Conservation (phyloP, 495 filamentous ascomycete genomes). For the Aspergillus nidulans region DNA sequence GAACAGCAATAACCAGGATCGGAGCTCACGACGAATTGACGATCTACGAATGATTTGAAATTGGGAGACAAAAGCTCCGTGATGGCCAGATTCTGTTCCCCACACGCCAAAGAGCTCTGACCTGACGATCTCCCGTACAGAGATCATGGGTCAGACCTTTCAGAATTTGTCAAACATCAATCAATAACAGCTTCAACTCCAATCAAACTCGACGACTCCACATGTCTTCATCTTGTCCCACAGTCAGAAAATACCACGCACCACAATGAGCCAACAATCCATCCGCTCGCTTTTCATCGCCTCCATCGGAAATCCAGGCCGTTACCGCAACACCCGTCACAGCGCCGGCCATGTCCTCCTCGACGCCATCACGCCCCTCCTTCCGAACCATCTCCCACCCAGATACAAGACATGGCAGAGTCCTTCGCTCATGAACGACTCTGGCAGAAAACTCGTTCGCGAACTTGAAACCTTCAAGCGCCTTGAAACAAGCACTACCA, state of each 20-base stretch:
- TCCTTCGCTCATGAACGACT: slow-evolving; percentile 72
- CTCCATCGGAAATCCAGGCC: slow-evolving; percentile 65
- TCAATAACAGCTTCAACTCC: not conserved
- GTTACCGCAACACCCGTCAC: slow-evolving; percentile 70
- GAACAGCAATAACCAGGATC: not conserved
- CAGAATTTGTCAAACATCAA: not conserved
- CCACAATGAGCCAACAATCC: not conserved
- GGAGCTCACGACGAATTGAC: no score
- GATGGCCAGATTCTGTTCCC: slow-evolving; percentile 2
- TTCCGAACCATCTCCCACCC: slow-evolving; percentile 42
- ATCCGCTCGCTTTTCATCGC: slow-evolving; percentile 56
- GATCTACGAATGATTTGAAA: no score
- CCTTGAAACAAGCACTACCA: not conserved
- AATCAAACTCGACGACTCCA: no score
- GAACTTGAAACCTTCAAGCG: slow-evolving; percentile 29
- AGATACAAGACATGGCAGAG: slow-evolving; percentile 66
- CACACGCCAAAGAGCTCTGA: slow-evolving; percentile 11
- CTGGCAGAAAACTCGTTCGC: slow-evolving; percentile 46
- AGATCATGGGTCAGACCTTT: not conserved
- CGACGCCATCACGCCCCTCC: slow-evolving; percentile 41
- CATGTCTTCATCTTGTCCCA: not conserved
- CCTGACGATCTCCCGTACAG: slow-evolving; percentile 13
- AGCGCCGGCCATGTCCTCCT: slow-evolving; percentile 74
- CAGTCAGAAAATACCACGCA: not conserved
- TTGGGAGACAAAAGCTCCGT: not conserved